Conservation (phyloP, 1,139 yeast species). For the Nadsonia starkeyi-henricii region DNA sequence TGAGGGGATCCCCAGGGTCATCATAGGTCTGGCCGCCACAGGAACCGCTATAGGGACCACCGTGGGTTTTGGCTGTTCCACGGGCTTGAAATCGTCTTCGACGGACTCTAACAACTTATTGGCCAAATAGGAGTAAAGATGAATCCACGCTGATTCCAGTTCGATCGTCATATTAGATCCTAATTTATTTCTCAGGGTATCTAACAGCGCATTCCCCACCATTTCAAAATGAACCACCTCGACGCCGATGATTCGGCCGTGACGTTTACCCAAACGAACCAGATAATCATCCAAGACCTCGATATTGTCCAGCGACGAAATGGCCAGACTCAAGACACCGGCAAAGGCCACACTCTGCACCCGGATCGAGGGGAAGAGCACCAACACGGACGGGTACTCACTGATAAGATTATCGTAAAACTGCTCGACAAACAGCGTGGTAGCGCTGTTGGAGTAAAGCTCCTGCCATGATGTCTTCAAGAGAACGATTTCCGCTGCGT, state of each 20-base stretch:
- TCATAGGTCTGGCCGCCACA: too few species aligned
- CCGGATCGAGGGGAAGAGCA: slow-evolving; percentile 47
- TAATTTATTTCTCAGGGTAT: slow-evolving; percentile 60
- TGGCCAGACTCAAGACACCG: slow-evolving; percentile 57
- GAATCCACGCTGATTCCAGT: slow-evolving; percentile 57
- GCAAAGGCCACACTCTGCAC: slow-evolving; percentile 72
- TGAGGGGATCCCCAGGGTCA: background rate
- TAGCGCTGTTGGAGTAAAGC: slow-evolving; percentile 4
- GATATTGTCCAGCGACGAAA: slow-evolving; percentile 31
- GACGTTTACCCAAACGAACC: slow-evolving; percentile 56
- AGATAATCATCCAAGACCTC: slow-evolving; percentile 45
- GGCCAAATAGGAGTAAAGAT: slow-evolving; percentile 39
- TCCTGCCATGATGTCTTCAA: background rate
- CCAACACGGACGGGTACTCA: slow-evolving; percentile 40
- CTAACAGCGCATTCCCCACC: slow-evolving; percentile 67
- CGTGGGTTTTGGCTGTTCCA: too few species aligned
- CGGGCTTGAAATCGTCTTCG: slow-evolving; percentile 26
- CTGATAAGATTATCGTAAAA: slow-evolving; percentile 44
- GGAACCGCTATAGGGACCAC: too few species aligned
- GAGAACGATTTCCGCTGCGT: background rate
- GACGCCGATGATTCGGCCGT: slow-evolving; percentile 60
- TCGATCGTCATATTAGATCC: slow-evolving; percentile 35
- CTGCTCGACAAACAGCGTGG: slow-evolving; percentile 32
- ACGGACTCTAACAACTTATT: slow-evolving; percentile 53
- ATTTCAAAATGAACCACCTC: slow-evolving; percentile 60